A percentile compares a stretch with the other conserved stretches of the same genome.
Evolutionary conservation across 306 rosid genomes (phyloP).

Genomic region (Trichosanthes cucumerina): DNA sequence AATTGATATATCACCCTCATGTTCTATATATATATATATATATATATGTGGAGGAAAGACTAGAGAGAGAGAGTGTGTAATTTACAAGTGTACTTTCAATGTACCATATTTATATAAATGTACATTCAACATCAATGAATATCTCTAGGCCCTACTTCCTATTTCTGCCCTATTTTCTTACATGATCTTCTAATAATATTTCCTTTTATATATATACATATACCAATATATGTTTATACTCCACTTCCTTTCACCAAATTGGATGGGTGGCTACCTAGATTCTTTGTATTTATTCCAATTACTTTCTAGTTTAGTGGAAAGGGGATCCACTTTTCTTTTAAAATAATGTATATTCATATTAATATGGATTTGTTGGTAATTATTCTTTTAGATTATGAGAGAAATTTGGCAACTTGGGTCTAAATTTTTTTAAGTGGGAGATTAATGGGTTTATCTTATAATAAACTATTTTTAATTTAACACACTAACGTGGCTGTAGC

Average conservation of each 20-base stretch:
- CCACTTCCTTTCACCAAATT: slow-evolving; percentile 2
- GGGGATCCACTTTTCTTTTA: not conserved
- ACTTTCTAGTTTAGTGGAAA: not conserved
- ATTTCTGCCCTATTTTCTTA: not conserved
- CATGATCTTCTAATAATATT: not conserved
- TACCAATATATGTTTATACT: not conserved
- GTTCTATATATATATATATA: not conserved
- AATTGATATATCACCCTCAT: not conserved
- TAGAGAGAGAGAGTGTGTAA: not conserved
- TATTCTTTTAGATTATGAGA: not conserved
- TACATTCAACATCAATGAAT: slow-evolving; percentile 6
- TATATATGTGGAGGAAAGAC: not conserved
- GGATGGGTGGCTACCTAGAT: not conserved
- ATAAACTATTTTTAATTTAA: not conserved
- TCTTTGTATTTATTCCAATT: not conserved
- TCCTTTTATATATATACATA: not conserved
- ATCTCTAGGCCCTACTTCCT: slow-evolving; percentile 5
- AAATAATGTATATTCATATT: not conserved
- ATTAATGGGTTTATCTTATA: not conserved
- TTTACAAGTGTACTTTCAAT: not conserved
- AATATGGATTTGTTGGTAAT: not conserved
- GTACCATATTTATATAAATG: not conserved
- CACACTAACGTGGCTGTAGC: not conserved
- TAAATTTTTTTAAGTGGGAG: not conserved
- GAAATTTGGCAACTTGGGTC: slow-evolving; percentile 6